Evolutionary conservation across 1,284 basidiomycete genomes (phyloP), one percentile per base, ranked within the genome.

Genomic region (Sporisorium iseilematis-ciliati): DNA sequence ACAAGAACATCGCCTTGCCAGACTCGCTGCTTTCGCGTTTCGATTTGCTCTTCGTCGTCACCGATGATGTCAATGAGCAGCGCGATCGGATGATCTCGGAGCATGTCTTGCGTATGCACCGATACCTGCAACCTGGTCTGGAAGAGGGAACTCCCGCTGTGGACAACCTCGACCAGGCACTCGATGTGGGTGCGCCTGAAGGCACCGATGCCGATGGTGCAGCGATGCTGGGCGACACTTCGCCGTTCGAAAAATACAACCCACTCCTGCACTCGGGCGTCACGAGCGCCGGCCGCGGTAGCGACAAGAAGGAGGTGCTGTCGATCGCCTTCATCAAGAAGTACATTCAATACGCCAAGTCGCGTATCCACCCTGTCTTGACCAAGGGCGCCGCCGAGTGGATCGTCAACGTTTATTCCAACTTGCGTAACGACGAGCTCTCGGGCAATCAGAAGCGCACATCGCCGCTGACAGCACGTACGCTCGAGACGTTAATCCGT

Each of bases 21-120:
- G 97, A 99, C 86, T 99, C 97, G 35, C 89, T 99, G 18, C 90
- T 99, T 20, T 99, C 97, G 20, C 96, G 97, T 91, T 99, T 99
- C 88, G 97, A 99, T 88, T 87, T 99, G 75, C 90, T 99, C 41
- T 99, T 99, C 84, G 92, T 99, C 55, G 94, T 99, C 18, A 99
- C 95, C 0, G 97, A 99, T 86, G 95, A 99, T 84, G 94, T 97
- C 7, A 94, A 98, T 82, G 97, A 98, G 87, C 90, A 91, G 75
- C 90, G 95, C 38, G 97, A 99, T 86, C 91, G 97, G 29, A 90
- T 89, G 86, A 97, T 99, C 79, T 95, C 95, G 42, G 96, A 99
- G 87, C 97, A 99, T 84, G 96, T 99, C 67, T 89, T 99, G 61
- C 91, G 97, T 38, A 94, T 99, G 91, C 97, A 99, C 86, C 91